A percentile compares a stretch with the other conserved stretches of the same genome.
Conservation (phyloP, 192 early-diverging fungal species). For the Coemansia sp. region DNA sequence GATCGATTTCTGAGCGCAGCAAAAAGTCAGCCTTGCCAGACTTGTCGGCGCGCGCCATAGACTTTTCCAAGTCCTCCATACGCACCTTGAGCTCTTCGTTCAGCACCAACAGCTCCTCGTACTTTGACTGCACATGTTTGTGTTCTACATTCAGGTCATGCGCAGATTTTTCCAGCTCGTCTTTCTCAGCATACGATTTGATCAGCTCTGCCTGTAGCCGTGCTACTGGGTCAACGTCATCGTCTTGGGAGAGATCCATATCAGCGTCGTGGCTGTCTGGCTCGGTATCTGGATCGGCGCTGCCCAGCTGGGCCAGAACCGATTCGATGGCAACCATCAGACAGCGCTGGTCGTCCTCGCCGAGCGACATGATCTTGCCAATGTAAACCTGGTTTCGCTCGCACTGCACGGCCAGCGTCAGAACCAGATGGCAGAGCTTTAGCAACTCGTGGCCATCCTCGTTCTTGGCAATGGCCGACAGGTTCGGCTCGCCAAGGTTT, state of each 20-base stretch:
- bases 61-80: constrained; percentile 76
- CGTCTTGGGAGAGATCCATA: constrained; percentile 29
- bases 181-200: constrained; percentile 57
- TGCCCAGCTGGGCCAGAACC: constrained; percentile 43
- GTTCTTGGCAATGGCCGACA: constrained; percentile 83
- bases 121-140: constrained; percentile 48
- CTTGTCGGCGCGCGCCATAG: constrained; percentile 66
- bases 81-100: constrained; percentile 69
- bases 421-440: constrained; percentile 77
- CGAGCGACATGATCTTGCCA: constrained; percentile 75
- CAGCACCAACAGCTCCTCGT: constrained; percentile 69
- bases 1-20: constrained; percentile 81
- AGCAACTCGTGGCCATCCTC: constrained; percentile 66
- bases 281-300: constrained; percentile 36
- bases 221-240: constrained; percentile 39
- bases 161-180: constrained; percentile 58
- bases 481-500: constrained; percentile 65
- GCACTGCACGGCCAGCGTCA: constrained; percentile 85
- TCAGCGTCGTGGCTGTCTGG: constrained; percentile 39
- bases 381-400: constrained; percentile 82
- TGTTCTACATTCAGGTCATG: constrained; percentile 54
- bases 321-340: constrained; percentile 90
- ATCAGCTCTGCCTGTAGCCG: constrained; percentile 53
- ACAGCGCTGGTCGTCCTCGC: constrained; percentile 68
- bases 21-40: constrained; percentile 82